A percentile compares a stretch with the other conserved stretches of the same genome.
Conservation (phyloP, 768 basidiomycete genomes). For the Phylloporus scabripes region DNA sequence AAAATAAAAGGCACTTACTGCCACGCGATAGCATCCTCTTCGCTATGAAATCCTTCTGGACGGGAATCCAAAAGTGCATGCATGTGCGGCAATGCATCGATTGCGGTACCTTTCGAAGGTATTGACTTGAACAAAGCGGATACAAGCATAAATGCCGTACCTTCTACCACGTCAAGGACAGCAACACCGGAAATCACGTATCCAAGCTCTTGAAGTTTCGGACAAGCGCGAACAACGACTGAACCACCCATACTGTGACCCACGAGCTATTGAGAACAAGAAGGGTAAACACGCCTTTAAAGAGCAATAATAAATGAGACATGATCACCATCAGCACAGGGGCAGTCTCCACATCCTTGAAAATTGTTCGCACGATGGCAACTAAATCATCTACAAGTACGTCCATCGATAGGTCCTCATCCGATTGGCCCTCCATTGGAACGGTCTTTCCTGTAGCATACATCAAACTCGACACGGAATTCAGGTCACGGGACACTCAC, state of each 20-base stretch:
- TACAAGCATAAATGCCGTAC: conserved; percentile 31
- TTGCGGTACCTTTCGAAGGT: conserved; percentile 63
- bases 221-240: conserved; percentile 69
- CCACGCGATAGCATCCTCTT: conserved; percentile 90
- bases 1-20: conserved; percentile 58
- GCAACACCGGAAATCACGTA: conserved; percentile 73
- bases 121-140: not conserved
- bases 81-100: conserved; percentile 94
- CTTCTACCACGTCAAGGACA: conserved; percentile 88
- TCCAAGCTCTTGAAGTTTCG: conserved; percentile 56
- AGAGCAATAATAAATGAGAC: not conserved
- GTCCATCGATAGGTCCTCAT: conserved; percentile 54
- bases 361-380: conserved; percentile 63
- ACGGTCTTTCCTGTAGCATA: conserved; percentile 21
- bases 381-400: conserved; percentile 70
- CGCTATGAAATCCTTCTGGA: conserved; percentile 77
- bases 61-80: conserved; percentile 77
- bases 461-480: not conserved
- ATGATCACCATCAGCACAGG: conserved; percentile 66
- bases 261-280: conserved; percentile 50
- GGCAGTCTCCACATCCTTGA: conserved; percentile 53
- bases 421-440: conserved; percentile 16
- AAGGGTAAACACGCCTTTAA: not conserved
- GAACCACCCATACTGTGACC: conserved; percentile 98
- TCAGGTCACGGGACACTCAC: conserved; percentile 38